A percentile compares a stretch with the other conserved stretches of the same genome.
phyloP scores from a whole-genome alignment of 495 filamentous ascomycete species.

The Chaetomium fimeti region DNA sequence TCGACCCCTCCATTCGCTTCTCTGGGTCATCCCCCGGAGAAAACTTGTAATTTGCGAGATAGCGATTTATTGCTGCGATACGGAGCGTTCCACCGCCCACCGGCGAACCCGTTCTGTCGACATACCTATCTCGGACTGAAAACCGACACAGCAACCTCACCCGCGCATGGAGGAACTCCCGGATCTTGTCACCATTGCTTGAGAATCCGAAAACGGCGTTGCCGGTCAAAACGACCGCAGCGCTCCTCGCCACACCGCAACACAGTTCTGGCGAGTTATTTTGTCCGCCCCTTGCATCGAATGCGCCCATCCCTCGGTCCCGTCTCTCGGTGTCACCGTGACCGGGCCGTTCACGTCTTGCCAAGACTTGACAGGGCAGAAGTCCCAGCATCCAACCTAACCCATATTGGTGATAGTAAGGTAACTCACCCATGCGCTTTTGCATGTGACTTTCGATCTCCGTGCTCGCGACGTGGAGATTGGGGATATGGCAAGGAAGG shows the following conservation, averaged over 20 bases:
- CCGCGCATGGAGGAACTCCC: not conserved
- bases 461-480: not conserved
- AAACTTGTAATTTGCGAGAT: not conserved
- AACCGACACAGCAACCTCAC: not conserved
- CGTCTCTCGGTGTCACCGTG: slow-evolving; percentile 4
- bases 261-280: not conserved
- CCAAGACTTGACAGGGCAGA: slow-evolving; percentile 3
- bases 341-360: not conserved
- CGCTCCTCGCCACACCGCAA: not conserved
- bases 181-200: not conserved
- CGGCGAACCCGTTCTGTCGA: not conserved
- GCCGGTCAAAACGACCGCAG: no score
- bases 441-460: slow-evolving; percentile 5
- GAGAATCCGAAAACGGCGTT: not conserved
- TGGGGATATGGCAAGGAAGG: not conserved
- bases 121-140: no score
- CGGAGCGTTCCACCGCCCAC: not conserved
- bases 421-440: not conserved
- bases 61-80: slow-evolving; percentile 4
- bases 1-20: not conserved
- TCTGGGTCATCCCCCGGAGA: not conserved
- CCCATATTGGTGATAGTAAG: not conserved
- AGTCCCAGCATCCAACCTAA: not conserved
- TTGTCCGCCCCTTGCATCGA: not conserved
- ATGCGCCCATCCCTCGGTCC: not conserved